A percentile compares a stretch with the other conserved stretches of the same genome.
These are phyloP conservation scores for Ulmus americana DNA, from an alignment of 331 rosid species.

Conservation along the genomic window DNA sequence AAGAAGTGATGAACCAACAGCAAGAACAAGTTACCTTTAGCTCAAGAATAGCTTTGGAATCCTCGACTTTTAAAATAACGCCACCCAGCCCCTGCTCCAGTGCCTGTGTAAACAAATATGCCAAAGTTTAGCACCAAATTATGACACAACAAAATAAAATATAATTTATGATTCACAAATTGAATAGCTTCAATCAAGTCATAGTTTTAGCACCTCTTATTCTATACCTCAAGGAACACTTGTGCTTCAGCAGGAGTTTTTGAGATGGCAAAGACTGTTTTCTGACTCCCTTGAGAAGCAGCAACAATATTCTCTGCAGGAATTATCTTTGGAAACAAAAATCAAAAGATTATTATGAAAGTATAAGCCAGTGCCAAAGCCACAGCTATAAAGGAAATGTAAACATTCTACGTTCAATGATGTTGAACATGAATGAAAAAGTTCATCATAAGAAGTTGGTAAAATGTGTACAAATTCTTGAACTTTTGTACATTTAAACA, in stretches of 20 bases:
- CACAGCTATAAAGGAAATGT: too few relatives aligned
- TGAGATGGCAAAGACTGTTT: conserved; percentile 61
- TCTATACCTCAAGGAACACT: conserved; percentile 68
- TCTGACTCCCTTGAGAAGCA: conserved; percentile 63
- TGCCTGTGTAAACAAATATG: conserved; percentile 46
- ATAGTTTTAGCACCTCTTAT: conserved; percentile 1
- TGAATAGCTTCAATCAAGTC: conserved; percentile 1
- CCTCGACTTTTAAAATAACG: conserved; percentile 67
- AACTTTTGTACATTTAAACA: too few relatives aligned
- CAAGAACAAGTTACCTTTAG: conserved; percentile 54
- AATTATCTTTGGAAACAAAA: conserved; percentile 46
- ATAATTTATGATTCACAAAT: background rate
- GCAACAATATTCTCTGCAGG: conserved; percentile 90
- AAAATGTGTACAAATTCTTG: too few relatives aligned
- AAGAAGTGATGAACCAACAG: conserved; percentile 16
- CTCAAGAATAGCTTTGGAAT: conserved; percentile 58
- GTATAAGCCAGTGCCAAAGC: too few relatives aligned
- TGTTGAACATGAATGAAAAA: too few relatives aligned
- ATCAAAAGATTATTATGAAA: background rate
- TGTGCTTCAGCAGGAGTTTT: conserved; percentile 56
- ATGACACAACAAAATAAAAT: background rate
- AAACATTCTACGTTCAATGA: too few relatives aligned
- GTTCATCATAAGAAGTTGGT: too few relatives aligned
- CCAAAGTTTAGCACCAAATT: conserved; percentile 2
- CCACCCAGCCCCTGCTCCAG: conserved; percentile 90